These are phyloP conservation scores for Scutellaria galericulata DNA, from an alignment of 257 asterid species.

Conservation along the genomic window DNA sequence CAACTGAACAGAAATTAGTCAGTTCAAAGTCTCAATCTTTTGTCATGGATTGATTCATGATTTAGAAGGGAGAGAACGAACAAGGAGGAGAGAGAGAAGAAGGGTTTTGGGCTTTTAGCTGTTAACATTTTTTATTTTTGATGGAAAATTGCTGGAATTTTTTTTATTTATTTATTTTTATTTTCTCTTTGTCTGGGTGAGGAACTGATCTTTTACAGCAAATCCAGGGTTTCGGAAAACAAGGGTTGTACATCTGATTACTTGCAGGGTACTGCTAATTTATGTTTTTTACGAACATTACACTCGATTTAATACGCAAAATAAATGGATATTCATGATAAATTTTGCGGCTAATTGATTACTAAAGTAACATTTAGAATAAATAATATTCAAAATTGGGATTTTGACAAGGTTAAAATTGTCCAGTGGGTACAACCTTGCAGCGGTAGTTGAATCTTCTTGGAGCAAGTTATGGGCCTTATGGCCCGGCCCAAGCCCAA, in stretches of 20 bases:
- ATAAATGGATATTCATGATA: too few relatives aligned
- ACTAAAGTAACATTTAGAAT: neutral
- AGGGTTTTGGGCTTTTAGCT: slow-evolving; percentile 31
- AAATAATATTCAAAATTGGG: neutral
- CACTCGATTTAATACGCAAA: too few relatives aligned
- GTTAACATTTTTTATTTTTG: neutral
- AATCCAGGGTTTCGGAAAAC: neutral
- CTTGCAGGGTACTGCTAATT: neutral
- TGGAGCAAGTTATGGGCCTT: neutral
- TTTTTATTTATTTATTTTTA: neutral
- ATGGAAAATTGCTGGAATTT: slow-evolving; percentile 1
- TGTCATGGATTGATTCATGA: neutral
- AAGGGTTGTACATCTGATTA: neutral
- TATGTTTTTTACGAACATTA: too few relatives aligned
- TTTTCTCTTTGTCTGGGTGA: neutral
- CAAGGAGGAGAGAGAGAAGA: slow-evolving; percentile 15
- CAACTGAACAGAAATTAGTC: slow-evolving; percentile 23
- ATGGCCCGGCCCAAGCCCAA: slow-evolving; percentile 19
- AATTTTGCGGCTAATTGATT: too few relatives aligned
- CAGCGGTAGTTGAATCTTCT: neutral
- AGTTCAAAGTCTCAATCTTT: slow-evolving; percentile 17
- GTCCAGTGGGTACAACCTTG: slow-evolving; percentile 16
- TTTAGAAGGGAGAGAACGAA: neutral
- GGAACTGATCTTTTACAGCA: slow-evolving; percentile 16
- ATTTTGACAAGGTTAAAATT: slow-evolving; percentile 19